Base-by-base conservation (phyloP, 2,329 filamentous ascomycete genomes). In the Ascomycota sp. region DNA sequence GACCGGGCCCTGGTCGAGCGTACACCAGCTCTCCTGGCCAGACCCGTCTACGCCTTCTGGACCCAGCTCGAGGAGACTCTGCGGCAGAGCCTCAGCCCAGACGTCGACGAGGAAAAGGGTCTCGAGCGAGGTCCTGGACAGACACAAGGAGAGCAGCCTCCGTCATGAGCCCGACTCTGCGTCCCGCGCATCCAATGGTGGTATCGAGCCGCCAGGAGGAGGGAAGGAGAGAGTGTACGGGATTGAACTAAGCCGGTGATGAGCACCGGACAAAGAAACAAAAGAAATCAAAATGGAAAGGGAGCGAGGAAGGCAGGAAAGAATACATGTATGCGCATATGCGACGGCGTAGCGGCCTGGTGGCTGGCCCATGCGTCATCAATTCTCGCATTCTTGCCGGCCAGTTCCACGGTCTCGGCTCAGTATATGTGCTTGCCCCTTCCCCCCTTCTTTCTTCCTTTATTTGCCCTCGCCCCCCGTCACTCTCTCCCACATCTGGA, bases 401-500 rank as follows among this genome's bases (percentile, higher is more conserved):
- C n/a, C n/a, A n/a, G n/a, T n/a, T n/a, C n/a, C n/a, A n/a, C n/a
- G n/a, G n/a, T n/a, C n/a, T n/a, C n/a, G n/a, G n/a, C n/a, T n/a
- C n/a, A n/a, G n/a, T n/a, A n/a, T n/a, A n/a, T n/a, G n/a, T n/a
- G n/a, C n/a, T n/a, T n/a, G n/a, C n/a, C n/a, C n/a, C n/a, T n/a
- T n/a, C n/a, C n/a, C n/a, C n/a, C n/a, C n/a, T n/a, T n/a, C n/a
- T 10, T 6, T 10, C 23, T 24, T 24, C 8, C 23, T 8, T 9
- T 8, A 24, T 24, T n/a, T n/a, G 23, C 20, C n/a, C 12, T 13
- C 20, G 4, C 12, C 10, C 7, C 10, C 11, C 26, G 17, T 19
- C 13, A 27, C 15, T 20, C 8, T n/a, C 56, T 75, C 71, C 71
- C 72, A 82, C 66, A 82, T 67, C 50, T 78, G 66, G 53, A 78